Evolutionary conservation across 139 green algal genomes (phyloP).

Genomic region (Chlorella sp.): DNA sequence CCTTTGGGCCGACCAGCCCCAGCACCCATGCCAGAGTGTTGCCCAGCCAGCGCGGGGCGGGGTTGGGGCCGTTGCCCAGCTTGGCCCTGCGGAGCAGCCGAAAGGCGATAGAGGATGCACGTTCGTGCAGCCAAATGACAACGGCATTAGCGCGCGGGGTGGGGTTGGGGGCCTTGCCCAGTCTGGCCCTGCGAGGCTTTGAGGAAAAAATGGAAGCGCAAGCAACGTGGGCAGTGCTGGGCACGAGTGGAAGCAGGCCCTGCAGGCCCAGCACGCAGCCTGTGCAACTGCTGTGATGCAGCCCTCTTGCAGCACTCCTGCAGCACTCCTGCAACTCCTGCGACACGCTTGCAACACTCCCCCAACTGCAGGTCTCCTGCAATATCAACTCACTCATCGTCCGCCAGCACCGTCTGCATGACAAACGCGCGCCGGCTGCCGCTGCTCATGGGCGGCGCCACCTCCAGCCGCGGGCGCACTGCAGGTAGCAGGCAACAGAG

Average conservation of each 20-base stretch:
- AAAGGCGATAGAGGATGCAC: too few relatives aligned
- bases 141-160: too few relatives aligned
- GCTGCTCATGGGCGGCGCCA: conserved; percentile 52
- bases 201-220: neutral
- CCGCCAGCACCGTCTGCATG: conserved; percentile 91
- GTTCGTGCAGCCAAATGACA: too few relatives aligned
- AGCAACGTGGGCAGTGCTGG: neutral
- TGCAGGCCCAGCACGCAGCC: too few relatives aligned
- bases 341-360: neutral
- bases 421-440: conserved; percentile 80
- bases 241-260: neutral
- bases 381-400: conserved; percentile 90
- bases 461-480: conserved; percentile 48
- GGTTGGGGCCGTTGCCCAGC: conserved; percentile 79
- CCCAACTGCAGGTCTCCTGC: neutral
- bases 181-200: neutral
- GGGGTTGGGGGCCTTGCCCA: too few relatives aligned
- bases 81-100: conserved; percentile 71
- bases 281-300: too few relatives aligned
- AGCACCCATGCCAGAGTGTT: conserved; percentile 85
- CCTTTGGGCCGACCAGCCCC: conserved; percentile 84
- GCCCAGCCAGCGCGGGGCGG: conserved; percentile 82
- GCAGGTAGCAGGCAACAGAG: neutral
- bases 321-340: neutral
- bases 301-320: too few relatives aligned